Base-by-base conservation (phyloP, 495 filamentous ascomycete genomes). In the Lepidopterella palustris region DNA sequence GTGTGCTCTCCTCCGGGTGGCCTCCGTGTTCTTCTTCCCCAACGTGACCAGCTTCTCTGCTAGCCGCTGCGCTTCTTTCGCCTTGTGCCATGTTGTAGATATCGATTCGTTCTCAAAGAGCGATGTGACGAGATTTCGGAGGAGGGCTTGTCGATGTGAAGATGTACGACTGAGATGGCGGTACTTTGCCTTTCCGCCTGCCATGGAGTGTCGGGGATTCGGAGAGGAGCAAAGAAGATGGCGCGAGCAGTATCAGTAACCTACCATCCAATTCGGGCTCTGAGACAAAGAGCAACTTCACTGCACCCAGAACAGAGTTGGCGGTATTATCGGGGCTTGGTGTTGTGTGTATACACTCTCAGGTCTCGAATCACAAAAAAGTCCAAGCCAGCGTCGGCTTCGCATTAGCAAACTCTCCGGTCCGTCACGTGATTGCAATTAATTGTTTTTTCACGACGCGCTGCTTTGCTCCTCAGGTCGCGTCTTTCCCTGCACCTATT, bases 91-190 rank as follows among this genome's bases (percentile, higher is more conserved):
- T 76, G 93, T 96, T 25, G 93, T 98, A 49, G 83, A 84, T 77
- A 98, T 95, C 54, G 87, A 82, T 76, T 98, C 93, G 72, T 96
- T 83, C 69, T 87, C 79, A 78, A 98, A 84, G 57, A 98, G 87
- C n/a, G 90, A 92, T 59, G 91, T 95, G 68, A 97, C 90, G 45
- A 98, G 80, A 74, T 97, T 97, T 63, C 93, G 90, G 58, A 98
- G 87, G 61, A 98, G 83, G 55, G 93, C 92, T 75, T 92, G 83
- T 69, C 93, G 84, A 70, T 97, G 93, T 28, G 93, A 75, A 27
- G 89, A 93, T 32, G 76, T 81, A 68, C 92, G 91, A 74, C 81
- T 82, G 35, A 98, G 79, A 73, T 92, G 87, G 55, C 93, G 87
- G 79, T 95, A 93, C 78, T 87, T 91, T 65, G 85, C 78, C 59